Evolutionary conservation across 2,329 filamentous ascomycete genomes (phyloP).

Genomic region (Colletotrichum caudatum): DNA sequence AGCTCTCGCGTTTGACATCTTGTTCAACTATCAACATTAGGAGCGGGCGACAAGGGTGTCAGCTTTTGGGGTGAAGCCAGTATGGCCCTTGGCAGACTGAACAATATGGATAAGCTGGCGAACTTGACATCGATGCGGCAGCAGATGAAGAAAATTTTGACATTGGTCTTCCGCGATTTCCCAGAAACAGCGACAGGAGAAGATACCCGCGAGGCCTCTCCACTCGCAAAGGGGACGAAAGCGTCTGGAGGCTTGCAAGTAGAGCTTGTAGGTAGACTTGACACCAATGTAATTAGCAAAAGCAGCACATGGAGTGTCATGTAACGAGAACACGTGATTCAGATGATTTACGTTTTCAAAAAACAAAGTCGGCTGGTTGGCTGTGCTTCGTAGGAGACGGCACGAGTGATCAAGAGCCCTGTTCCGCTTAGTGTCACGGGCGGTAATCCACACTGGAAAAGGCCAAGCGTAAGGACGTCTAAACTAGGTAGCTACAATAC

Average conservation of each 20-base stretch:
- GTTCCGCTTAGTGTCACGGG: not conserved
- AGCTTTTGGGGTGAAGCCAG: not conserved
- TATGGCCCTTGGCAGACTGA: not conserved
- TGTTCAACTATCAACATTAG: too few species aligned
- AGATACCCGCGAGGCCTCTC: constrained; percentile 43
- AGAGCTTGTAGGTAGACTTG: not conserved
- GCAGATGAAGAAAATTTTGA: not conserved
- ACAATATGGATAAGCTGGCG: not conserved
- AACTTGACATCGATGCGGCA: not conserved
- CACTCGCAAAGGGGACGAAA: constrained; percentile 4
- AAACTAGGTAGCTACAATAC: not conserved
- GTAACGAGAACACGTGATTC: not conserved
- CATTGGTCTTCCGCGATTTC: constrained; percentile 36
- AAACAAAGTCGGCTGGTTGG: not conserved
- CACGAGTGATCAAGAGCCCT: not conserved
- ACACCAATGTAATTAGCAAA: constrained; percentile 1
- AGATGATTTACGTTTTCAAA: not conserved
- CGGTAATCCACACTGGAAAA: not conserved
- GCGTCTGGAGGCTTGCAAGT: not conserved
- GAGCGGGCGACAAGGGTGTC: not conserved
- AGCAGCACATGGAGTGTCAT: not conserved
- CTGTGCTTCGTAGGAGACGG: not conserved
- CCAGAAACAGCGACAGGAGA: constrained; percentile 38
- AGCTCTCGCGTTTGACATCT: not conserved
- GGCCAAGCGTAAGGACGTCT: not conserved